These are phyloP conservation scores for Stentor coeruleus DNA, from an alignment of 73 alveolate species.

Conservation along the genomic window DNA sequence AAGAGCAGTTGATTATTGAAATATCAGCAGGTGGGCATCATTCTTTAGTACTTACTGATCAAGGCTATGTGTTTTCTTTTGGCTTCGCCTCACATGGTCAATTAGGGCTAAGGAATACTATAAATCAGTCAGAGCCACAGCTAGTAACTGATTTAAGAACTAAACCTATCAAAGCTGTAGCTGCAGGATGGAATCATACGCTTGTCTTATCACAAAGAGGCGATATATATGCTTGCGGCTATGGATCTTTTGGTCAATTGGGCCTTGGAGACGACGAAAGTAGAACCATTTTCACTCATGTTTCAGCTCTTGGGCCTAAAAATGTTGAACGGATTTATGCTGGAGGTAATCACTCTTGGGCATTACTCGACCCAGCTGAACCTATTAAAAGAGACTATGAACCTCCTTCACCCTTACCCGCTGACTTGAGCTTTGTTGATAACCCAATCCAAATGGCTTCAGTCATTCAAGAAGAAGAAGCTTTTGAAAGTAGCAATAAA, in stretches of 20 bases:
- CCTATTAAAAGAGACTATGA: conserved; percentile 77
- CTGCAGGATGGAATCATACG: conserved; percentile 98
- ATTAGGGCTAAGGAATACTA: conserved; percentile 82
- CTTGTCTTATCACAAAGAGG: conserved; percentile 77
- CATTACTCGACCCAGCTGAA: conserved; percentile 69
- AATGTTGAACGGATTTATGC: conserved; percentile 79
- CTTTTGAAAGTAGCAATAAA: neutral
- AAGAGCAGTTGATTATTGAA: neutral
- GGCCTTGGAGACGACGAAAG: conserved; percentile 80
- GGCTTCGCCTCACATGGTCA: conserved; percentile 96
- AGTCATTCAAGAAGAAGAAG: conserved; percentile 17
- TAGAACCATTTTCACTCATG: conserved; percentile 71
- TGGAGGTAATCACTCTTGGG: conserved; percentile 98
- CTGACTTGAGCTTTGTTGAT: neutral
- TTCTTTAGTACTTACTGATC: conserved; percentile 74
- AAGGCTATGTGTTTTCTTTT: conserved; percentile 85
- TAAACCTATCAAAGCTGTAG: conserved; percentile 53
- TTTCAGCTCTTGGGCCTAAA: conserved; percentile 62
- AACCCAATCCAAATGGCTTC: too few species aligned
- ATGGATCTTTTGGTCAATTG: conserved; percentile 85
- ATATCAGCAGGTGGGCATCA: conserved; percentile 91
- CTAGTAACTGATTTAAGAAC: conserved; percentile 70
- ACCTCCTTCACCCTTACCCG: conserved; percentile 49
- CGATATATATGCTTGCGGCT: conserved; percentile 88
- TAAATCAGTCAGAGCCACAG: conserved; percentile 74